These are phyloP conservation scores for Inga oerstediana DNA, from an alignment of 306 rosid species.

Conservation along the genomic window DNA sequence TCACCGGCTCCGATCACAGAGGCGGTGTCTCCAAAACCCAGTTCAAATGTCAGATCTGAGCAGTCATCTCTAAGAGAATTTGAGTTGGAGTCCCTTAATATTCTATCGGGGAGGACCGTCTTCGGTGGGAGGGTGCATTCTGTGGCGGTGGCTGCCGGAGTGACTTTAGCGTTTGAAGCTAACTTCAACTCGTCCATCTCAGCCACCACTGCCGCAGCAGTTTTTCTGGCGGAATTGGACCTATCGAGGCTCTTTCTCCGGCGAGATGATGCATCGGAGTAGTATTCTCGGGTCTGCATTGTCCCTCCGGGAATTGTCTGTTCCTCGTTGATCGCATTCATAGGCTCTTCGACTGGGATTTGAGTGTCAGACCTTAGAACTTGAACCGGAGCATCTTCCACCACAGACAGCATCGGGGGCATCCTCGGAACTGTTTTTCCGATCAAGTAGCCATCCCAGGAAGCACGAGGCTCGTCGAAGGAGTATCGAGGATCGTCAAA, in stretches of 20 bases:
- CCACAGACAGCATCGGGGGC: slow-evolving; percentile 92
- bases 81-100: slow-evolving; percentile 70
- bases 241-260: slow-evolving; percentile 90
- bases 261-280: slow-evolving; percentile 77
- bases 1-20: slow-evolving; percentile 61
- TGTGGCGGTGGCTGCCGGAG: slow-evolving; percentile 56
- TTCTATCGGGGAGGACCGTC: slow-evolving; percentile 52
- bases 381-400: slow-evolving; percentile 75
- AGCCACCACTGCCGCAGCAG: slow-evolving; percentile 95
- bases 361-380: slow-evolving; percentile 66
- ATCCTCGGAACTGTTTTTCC: slow-evolving; percentile 65
- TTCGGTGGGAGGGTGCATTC: slow-evolving; percentile 56
- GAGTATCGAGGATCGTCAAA: slow-evolving; percentile 88
- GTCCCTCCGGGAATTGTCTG: slow-evolving; percentile 77
- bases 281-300: slow-evolving; percentile 83
- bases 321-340: slow-evolving; percentile 51
- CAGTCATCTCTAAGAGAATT: slow-evolving; percentile 80
- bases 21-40: slow-evolving; percentile 52
- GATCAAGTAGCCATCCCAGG: slow-evolving; percentile 92
- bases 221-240: slow-evolving; percentile 84
- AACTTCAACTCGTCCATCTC: slow-evolving; percentile 88
- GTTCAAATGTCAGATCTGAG: slow-evolving; percentile 63
- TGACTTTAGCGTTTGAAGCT: slow-evolving; percentile 70
- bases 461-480: slow-evolving; percentile 94
- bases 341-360: slow-evolving; percentile 73